Evolutionary conservation across 78 protist species (phyloP).

Genomic region (Reticulomyxa filosa): DNA sequence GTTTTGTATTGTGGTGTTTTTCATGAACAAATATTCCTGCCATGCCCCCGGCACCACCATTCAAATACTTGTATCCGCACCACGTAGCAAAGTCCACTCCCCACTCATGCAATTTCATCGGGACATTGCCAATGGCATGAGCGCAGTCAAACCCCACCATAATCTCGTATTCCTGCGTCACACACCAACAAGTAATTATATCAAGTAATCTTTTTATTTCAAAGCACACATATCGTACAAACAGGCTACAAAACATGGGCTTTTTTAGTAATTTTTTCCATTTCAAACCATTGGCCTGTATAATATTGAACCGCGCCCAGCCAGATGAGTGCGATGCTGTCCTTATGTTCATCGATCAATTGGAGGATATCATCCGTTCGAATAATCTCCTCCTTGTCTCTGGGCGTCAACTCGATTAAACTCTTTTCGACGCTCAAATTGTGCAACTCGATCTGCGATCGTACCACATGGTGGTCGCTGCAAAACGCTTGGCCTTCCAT

Average conservation of each 20-base stretch:
- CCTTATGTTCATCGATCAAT: background rate
- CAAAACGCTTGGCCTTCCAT: constrained; percentile 4
- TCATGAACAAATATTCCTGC: background rate
- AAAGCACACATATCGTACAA: background rate
- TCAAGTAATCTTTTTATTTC: background rate
- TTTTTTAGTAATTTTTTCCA: background rate
- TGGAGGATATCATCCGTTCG: background rate
- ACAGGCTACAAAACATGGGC: too few relatives aligned
- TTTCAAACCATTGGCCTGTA: background rate
- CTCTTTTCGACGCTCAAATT: background rate
- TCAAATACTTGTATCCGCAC: constrained; percentile 1
- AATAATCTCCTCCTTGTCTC: background rate
- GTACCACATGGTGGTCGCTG: background rate
- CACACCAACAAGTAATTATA: background rate
- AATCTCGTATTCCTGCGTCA: too few relatives aligned
- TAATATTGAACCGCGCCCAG: background rate
- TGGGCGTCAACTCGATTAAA: background rate
- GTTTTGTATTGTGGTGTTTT: background rate
- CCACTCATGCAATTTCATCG: background rate
- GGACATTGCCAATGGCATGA: background rate
- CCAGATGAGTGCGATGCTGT: background rate
- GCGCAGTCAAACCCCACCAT: background rate
- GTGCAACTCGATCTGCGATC: background rate
- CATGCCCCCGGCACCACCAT: background rate
- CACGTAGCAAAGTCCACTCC: background rate